Evolutionary conservation across 1,139 yeast species (phyloP), one percentile per base, ranked within the genome.

Genomic region (Scheffersomyces segobiensis): DNA sequence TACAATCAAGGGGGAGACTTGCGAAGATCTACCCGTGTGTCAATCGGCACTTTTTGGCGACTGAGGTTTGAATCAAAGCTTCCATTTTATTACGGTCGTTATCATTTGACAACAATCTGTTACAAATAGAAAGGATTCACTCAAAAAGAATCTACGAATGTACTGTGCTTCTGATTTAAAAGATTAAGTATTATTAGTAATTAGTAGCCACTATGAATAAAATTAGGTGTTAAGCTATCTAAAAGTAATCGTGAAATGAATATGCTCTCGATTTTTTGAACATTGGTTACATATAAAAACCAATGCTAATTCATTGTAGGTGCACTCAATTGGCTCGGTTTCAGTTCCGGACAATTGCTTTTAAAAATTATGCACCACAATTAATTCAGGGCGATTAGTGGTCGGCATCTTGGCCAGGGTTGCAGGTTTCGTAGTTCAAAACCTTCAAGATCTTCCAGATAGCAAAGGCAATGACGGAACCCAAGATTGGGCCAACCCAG

Each of bases 401-500:
- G 59, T 71, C 79, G 61, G 79, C 75, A 71, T 87, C 91, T 77
- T 87, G 91, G 60, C 89, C 89, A 61, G 91, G 90, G 78, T 87
- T 87, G 74, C 87, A 81, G 62, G 91, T 86, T 75, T 86, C 87
- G 76, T 89, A 89, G 69, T 88, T 81, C 71, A 90, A 80, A 67
- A 84, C 67, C 75, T 86, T 88, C 77, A 91, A 79, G 57, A 86
- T 63, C 72, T 87, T 83, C 88, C 91, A 90, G 66, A 90, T 80
- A 62, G 81, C 85, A 64, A 83, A 85, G 48, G 97, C 89, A 66
- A 91, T 72, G 57, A 80, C 63, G 6, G 95, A 77, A 63, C 96
- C 97, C 61, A 89, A 69, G 58, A 87, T 67, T 62, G 97, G 97
- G 59, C 97, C 97, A 58, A 92, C 84, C 96, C 96, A 91, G 82